These are phyloP conservation scores for Naganishia onofrii DNA, from an alignment of 768 basidiomycete species.

Conservation along the genomic window DNA sequence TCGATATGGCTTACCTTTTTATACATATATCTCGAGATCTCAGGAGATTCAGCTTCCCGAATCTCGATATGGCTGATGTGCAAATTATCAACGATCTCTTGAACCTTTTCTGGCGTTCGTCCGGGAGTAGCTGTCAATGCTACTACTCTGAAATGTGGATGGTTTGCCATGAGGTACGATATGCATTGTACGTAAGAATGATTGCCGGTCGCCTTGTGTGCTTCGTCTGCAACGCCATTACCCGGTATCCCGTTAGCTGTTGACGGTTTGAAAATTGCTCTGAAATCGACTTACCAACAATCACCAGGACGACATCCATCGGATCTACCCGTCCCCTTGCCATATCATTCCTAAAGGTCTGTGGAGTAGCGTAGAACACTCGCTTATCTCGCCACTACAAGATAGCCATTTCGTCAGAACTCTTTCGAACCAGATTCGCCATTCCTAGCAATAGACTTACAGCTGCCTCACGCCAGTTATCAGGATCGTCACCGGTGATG, in stretches of 20 bases:
- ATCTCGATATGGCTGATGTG: constrained; percentile 96
- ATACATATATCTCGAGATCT: constrained; percentile 79
- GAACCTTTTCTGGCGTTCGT: constrained; percentile 77
- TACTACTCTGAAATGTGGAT: constrained; percentile 85
- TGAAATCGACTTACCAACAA: constrained; percentile 64
- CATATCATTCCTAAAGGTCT: constrained; percentile 87
- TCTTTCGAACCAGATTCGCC: neutral
- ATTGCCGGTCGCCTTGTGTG: constrained; percentile 87
- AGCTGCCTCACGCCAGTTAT: constrained; percentile 59
- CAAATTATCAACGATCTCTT: constrained; percentile 81
- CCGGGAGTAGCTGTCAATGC: constrained; percentile 96
- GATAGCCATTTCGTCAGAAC: constrained; percentile 10
- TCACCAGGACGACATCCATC: constrained; percentile 75
- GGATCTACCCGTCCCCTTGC: constrained; percentile 69
- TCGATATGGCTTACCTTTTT: constrained; percentile 72
- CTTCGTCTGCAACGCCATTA: constrained; percentile 66
- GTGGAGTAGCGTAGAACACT: constrained; percentile 93
- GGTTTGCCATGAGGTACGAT: constrained; percentile 86
- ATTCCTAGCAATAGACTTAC: constrained; percentile 55
- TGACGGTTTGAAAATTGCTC: neutral
- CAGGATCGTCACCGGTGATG: constrained; percentile 72
- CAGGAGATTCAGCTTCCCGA: constrained; percentile 82
- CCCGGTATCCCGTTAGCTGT: neutral
- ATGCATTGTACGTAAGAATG: constrained; percentile 89
- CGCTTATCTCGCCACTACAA: constrained; percentile 54